Evolutionary conservation across 164 flowering plant species (phyloP).

Genomic region (Magnolia officinalis): DNA sequence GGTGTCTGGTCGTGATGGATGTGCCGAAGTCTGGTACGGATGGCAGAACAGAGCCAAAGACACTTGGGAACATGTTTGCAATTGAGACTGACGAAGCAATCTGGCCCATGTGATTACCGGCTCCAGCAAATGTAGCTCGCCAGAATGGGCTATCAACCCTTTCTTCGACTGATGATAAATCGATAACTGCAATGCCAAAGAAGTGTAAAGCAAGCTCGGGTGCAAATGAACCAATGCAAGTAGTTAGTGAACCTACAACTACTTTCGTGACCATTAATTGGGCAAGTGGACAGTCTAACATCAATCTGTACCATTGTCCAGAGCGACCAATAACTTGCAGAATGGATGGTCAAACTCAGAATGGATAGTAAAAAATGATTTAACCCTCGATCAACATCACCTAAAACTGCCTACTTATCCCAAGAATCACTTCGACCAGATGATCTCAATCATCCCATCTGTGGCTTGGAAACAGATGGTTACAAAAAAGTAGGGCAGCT

Average conservation of each 20-base stretch:
- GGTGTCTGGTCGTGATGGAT: neutral
- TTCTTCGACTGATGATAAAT: neutral
- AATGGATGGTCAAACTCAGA: neutral
- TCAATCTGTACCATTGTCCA: neutral
- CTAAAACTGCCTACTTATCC: neutral
- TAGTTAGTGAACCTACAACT: neutral
- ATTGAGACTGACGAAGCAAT: constrained; percentile 4
- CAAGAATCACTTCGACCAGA: neutral
- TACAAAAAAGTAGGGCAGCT: neutral
- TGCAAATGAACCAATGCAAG: neutral
- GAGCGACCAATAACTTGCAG: neutral
- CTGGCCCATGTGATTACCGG: neutral
- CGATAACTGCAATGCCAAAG: neutral
- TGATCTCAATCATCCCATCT: neutral
- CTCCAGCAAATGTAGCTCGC: constrained; percentile 14
- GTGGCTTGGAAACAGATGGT: neutral
- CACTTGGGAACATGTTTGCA: neutral
- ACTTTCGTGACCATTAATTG: neutral
- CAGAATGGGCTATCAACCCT: neutral
- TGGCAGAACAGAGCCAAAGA: constrained; percentile 13
- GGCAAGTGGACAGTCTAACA: neutral
- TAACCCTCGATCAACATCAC: neutral
- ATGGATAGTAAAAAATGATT: neutral
- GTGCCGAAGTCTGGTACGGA: neutral
- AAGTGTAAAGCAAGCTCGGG: neutral